Base-by-base conservation (phyloP, 2,329 filamentous ascomycete species). In the Fusarium hostae region DNA sequence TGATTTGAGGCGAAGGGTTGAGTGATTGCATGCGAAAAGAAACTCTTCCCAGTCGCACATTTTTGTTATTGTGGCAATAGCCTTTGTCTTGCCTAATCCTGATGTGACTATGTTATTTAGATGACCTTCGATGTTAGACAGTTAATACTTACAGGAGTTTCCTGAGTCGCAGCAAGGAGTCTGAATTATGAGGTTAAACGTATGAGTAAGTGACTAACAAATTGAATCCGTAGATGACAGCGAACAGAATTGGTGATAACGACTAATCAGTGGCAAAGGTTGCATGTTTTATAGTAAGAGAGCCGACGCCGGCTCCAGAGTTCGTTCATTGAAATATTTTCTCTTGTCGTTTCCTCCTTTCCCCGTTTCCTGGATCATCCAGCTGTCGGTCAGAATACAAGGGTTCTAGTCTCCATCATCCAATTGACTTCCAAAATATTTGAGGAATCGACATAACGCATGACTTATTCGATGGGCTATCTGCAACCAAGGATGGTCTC, bases 41-140 rank as follows among this genome's bases (percentile, higher is more conserved):
- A 92, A 91, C 70, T 90, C 88, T 78, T 94, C 91, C 79, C 84
- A 94, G 77, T 91, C 88, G 74, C 91, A 93, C 91, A 93, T 93
- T 40, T 74, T 82, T 63, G 47, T 62, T 45, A 16, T 26, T 30
- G 9, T n/a, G 18, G 30, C 28, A 37, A 13, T 34, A 15, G 30
- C 18, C 28, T 15, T 32, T 26, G 39, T 26, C 13, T 57, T n/a
- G 30, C 9, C 9, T 40, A 20, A n/a, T 54, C 13, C 54, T 72
- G 10, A n/a, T 20, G n/a, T n/a, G 15, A 35, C 34, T 39, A 3
- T 32, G 22, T 70, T 59, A 54, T 37, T 22, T 10, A 37, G 13
- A 24, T 20, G 6, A 43, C 39, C 18, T 4, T 34, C 18, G 28
- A 24, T 45, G 8, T 11, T 16, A 22, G 8, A 37, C 3, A 30